phyloP scores from a whole-genome alignment of 2,329 filamentous ascomycete species.

The Fusarium poae region DNA sequence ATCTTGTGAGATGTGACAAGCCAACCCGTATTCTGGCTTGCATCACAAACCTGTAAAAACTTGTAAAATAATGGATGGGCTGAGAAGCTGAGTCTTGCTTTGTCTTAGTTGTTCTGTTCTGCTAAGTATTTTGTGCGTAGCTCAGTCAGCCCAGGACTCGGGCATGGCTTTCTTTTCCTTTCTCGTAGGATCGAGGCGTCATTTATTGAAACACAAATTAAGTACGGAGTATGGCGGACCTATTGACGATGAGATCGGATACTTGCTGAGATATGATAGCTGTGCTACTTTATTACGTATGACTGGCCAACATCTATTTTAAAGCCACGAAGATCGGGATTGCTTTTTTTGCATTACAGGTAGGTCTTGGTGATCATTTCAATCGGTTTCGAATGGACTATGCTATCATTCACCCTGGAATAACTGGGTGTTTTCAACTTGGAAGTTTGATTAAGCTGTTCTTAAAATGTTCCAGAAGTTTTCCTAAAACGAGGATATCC shows the following conservation, averaged over 20 bases:
- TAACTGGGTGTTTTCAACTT: constrained; percentile 12
- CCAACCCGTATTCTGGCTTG: neutral
- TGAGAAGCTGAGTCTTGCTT: constrained; percentile 1
- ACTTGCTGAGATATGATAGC: constrained; percentile 6
- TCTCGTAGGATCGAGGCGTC: constrained; percentile 5
- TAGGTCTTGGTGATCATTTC: neutral
- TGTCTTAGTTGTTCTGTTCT: constrained; percentile 4
- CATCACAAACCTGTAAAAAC: constrained; percentile 1
- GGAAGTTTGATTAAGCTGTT: constrained; percentile 22
- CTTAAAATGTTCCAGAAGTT: constrained; percentile 18
- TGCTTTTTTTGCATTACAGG: constrained; percentile 5
- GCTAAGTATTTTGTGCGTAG: neutral
- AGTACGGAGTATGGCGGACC: neutral
- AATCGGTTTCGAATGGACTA: neutral
- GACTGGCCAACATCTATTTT: neutral
- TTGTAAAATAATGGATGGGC: neutral
- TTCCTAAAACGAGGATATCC: constrained; percentile 19
- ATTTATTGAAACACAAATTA: constrained; percentile 3
- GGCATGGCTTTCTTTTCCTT: neutral
- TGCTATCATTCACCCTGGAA: constrained; percentile 5
- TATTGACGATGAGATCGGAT: neutral
- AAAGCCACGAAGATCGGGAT: neutral
- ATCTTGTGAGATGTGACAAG: constrained; percentile 9
- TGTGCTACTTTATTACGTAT: neutral
- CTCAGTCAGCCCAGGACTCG: neutral